These are phyloP conservation scores for Phenoliferia sp. DNA, from an alignment of 1,284 basidiomycete genomes.

Conservation along the genomic window DNA sequence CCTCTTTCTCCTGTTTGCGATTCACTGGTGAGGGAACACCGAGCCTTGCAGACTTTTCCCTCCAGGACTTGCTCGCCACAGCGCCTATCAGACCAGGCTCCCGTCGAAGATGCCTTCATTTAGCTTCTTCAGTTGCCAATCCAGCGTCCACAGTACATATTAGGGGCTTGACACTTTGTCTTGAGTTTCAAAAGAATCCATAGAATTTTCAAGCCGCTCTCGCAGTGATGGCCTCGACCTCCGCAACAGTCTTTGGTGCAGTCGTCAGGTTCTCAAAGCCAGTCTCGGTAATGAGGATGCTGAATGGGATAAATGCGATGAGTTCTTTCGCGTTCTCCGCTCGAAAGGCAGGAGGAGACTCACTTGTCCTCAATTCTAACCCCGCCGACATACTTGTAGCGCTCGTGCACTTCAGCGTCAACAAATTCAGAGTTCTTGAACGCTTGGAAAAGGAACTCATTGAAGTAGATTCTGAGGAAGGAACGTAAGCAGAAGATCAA, in stretches of 20 bases:
- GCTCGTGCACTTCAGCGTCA: slow-evolving; percentile 62
- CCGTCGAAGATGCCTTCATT: background rate
- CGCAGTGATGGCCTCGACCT: slow-evolving; percentile 29
- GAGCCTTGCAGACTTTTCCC: too few species aligned
- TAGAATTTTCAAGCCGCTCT: background rate
- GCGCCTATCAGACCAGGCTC: too few species aligned
- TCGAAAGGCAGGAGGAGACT: background rate
- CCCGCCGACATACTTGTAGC: slow-evolving; percentile 74
- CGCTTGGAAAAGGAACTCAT: slow-evolving; percentile 33
- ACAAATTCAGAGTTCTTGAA: slow-evolving; percentile 58
- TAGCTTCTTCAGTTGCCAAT: background rate
- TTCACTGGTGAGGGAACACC: too few species aligned
- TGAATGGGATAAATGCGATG: slow-evolving; percentile 4
- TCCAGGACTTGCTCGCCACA: too few species aligned
- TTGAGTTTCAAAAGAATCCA: too few species aligned
- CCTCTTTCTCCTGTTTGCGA: too few species aligned
- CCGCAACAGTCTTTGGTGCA: slow-evolving; percentile 27
- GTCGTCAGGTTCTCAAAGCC: slow-evolving; percentile 36
- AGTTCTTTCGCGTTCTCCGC: background rate
- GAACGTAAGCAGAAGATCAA: background rate
- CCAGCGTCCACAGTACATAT: too few species aligned
- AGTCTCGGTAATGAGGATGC: slow-evolving; percentile 33
- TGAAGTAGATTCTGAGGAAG: slow-evolving; percentile 34
- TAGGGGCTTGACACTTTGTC: too few species aligned
- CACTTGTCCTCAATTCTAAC: slow-evolving; percentile 87